phyloP scores from a whole-genome alignment of 2,329 filamentous ascomycete species.

The Aspergillus arachidicola region DNA sequence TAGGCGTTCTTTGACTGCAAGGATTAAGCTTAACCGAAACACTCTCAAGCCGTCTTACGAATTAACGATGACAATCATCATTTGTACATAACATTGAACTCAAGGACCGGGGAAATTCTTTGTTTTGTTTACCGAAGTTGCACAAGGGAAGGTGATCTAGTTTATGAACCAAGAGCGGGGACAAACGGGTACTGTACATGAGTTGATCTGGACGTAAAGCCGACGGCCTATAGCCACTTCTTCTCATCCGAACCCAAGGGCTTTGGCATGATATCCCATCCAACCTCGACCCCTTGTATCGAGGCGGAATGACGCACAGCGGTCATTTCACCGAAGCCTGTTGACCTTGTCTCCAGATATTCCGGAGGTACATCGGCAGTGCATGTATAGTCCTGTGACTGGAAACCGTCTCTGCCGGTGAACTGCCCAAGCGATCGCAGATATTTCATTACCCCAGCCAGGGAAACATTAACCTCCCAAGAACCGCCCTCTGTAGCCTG shows the following conservation, averaged over 20 bases:
- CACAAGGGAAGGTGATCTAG: background rate
- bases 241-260: constrained; percentile 50
- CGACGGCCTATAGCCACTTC: constrained; percentile 11
- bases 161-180: too few relatives aligned
- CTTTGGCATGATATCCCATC: constrained; percentile 57
- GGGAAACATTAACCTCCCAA: constrained; percentile 58
- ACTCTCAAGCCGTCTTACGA: background rate
- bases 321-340: constrained; percentile 51
- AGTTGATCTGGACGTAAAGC: background rate
- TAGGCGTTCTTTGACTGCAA: background rate
- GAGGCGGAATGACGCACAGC: constrained; percentile 53
- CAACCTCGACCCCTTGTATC: constrained; percentile 49
- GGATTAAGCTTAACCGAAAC: background rate
- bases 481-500: constrained; percentile 49
- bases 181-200: background rate
- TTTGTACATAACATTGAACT: background rate
- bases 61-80: background rate
- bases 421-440: constrained; percentile 58
- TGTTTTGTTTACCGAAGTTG: background rate
- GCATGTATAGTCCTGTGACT: constrained; percentile 34
- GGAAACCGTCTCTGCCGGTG: constrained; percentile 48
- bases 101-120: background rate
- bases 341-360: constrained; percentile 50
- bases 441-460: constrained; percentile 60
- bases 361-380: constrained; percentile 33